Conservation (phyloP, 106 monocot genomes). For the Dioscorea alata region DNA sequence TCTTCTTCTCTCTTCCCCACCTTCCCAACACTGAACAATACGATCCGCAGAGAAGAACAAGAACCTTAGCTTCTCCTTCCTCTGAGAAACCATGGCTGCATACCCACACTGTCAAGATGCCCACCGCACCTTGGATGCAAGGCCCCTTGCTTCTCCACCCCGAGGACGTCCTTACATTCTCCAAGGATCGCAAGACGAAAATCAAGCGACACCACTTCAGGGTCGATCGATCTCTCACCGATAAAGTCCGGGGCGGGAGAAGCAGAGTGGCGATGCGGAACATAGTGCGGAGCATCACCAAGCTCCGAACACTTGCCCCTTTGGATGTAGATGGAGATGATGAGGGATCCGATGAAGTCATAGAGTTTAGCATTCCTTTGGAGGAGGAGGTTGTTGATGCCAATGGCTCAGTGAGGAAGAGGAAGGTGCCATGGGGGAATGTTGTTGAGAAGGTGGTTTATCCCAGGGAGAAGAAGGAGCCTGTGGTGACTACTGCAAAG, state of each 20-base stretch:
- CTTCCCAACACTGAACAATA: no score
- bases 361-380: background rate
- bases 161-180: conserved; percentile 26
- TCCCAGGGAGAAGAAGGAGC: conserved; percentile 58
- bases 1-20: no score
- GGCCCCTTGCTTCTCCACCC: conserved; percentile 38
- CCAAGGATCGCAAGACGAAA: conserved; percentile 11
- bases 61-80: background rate
- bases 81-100: conserved; percentile 22
- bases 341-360: background rate
- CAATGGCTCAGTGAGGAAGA: background rate
- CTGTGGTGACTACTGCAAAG: conserved; percentile 48
- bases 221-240: conserved; percentile 27
- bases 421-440: conserved; percentile 41
- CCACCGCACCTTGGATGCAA: conserved; percentile 78
- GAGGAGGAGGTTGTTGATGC: background rate
- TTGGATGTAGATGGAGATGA: background rate
- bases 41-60: background rate
- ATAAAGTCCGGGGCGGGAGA: conserved; percentile 47
- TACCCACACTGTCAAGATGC: conserved; percentile 27
- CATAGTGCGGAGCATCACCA: conserved; percentile 43
- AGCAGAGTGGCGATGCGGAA: conserved; percentile 46
- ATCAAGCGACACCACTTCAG: background rate
- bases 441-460: conserved; percentile 36
- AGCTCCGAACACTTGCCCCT: conserved; percentile 23